Percentiles rank a stretch among this genome's conserved stretches.
Evolutionary conservation across 2,329 filamentous ascomycete species (phyloP).

Genomic region (Diaporthe sp.): DNA sequence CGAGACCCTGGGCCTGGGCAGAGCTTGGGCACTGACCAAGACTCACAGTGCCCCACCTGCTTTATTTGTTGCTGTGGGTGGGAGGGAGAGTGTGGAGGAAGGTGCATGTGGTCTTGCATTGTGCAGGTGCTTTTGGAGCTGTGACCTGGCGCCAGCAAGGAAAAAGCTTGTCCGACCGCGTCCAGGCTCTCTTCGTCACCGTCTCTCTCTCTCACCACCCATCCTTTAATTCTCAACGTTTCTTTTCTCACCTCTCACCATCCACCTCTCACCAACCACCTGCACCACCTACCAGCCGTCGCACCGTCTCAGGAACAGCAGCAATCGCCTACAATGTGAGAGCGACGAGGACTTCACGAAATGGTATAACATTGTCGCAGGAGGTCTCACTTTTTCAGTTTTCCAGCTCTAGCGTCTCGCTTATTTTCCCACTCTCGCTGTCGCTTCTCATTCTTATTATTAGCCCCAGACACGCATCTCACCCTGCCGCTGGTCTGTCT

Average conservation of each 20-base stretch:
- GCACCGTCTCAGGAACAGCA: slow-evolving; percentile 19
- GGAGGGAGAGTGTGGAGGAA: background rate
- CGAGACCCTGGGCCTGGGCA: background rate
- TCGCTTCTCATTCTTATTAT: background rate
- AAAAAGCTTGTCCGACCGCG: slow-evolving; percentile 17
- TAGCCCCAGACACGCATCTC: slow-evolving; percentile 17
- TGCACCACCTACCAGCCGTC: background rate
- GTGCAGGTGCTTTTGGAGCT: background rate
- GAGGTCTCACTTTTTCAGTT: slow-evolving; percentile 3
- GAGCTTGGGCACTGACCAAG: background rate
- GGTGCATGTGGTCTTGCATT: slow-evolving; percentile 3
- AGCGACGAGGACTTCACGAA: slow-evolving; percentile 8
- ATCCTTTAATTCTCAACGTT: background rate
- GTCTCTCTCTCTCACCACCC: background rate
- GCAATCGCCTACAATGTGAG: slow-evolving; percentile 20
- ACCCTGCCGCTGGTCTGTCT: background rate
- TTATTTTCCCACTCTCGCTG: slow-evolving; percentile 7
- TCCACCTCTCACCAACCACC: background rate
- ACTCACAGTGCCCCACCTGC: slow-evolving; percentile 13
- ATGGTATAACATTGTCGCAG: slow-evolving; percentile 1
- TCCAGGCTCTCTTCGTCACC: background rate
- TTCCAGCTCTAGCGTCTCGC: slow-evolving; percentile 19
- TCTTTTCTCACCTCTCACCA: background rate
- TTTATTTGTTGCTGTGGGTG: background rate
- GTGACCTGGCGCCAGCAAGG: slow-evolving; percentile 28